Base-by-base conservation (phyloP, 2,329 filamentous ascomycete species). In the Microsporum canis region DNA sequence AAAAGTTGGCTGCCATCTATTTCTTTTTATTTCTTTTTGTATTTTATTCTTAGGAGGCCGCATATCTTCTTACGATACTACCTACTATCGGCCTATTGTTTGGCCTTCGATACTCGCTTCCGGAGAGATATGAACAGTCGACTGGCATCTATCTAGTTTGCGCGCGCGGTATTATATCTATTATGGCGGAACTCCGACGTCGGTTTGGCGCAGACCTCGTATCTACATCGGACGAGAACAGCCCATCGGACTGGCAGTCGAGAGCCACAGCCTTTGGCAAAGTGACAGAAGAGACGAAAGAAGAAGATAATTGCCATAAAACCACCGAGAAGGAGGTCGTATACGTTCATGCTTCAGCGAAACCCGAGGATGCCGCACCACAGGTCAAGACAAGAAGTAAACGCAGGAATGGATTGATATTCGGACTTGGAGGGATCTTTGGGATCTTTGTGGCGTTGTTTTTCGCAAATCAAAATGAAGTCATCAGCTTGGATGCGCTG, bases 361-460 rank as follows among this genome's bases (percentile, higher is more conserved):
- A 23, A 47, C 29, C 51, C 12, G 36, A 58, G 8, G 8, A 58
- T 33, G 49, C 27, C 8, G 53, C 60, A 57, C 38, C 58, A 36
- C n/a, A 57, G 66, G 17, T 23, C 17, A 73, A 71, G 55, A 73
- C 73, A 49, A 68, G 71, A 58, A 82, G 83, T 65, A 95, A 92
- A 76, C 84, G 89, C 67, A 84, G 86, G 64, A 88, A 84, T 73
- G 86, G 86, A 1, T 84, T 95, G 69, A 88, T 96, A 33, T 97
- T 99, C 74, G 77, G 87, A 7, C 79, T 99, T 23, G 94, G 94
- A 36, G 89, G 91, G 45, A 70, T 99, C n/a, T 92, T 94, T 68
- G 94, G 94, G 10, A 82, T 99, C 61, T 77, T 95, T n/a, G 81
- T 87, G 1, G 94, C 94, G 1, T 87, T 91, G 34, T 91, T 96